Base-by-base conservation (phyloP, 805 yeast species). In the Metschnikowia aberdeeniae region DNA sequence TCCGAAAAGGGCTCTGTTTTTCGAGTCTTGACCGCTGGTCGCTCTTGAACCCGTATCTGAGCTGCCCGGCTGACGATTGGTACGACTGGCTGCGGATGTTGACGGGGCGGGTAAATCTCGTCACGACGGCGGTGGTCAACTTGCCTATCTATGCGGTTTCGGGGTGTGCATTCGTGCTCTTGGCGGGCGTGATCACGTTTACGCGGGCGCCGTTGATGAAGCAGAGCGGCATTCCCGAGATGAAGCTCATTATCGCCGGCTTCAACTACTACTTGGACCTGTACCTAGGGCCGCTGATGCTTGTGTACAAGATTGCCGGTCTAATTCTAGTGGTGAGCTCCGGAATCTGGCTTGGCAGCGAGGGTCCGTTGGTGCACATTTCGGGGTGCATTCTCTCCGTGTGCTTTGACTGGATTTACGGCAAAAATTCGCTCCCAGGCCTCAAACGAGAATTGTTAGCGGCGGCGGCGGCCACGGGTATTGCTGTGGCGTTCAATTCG, bases 311-410 rank as follows among this genome's bases (percentile, higher is more conserved):
- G 58, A 66, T 77, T 3, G 34, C 70, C 1, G 86, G 89, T 2
- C 64, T 87, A 39, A 67, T 81, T 5, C 64, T 86, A 38, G 82
- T 84, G 12, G 82, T 85, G 4, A 81, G 89, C 19, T 78, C 87
- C 1, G 95, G 95, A 0, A 57, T 88, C 2, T 85, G 92, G 87
- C 73, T 85, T 6, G 96, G 96, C 6, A 82, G 81, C 57, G 96
- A 88, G 56, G 96, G 95, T 1, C 96, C 96, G 0, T 61, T 89
- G 44, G 90, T 86, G 22, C 95, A 89, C 61, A 77, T 88, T 4
- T 76, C 92, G 0, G 79, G 86, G 52, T 80, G 86, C 51, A 67
- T 81, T 24, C 54, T 56, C 64, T 45, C 50, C 28, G 31, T 48
- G 10, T 36, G 76, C 7, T 60, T 77, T 37, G 55, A 61, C 14